Evolutionary conservation across 805 yeast genomes (phyloP), one percentile per base, ranked within the genome.

Genomic region (Metschnikowia cubensis): DNA sequence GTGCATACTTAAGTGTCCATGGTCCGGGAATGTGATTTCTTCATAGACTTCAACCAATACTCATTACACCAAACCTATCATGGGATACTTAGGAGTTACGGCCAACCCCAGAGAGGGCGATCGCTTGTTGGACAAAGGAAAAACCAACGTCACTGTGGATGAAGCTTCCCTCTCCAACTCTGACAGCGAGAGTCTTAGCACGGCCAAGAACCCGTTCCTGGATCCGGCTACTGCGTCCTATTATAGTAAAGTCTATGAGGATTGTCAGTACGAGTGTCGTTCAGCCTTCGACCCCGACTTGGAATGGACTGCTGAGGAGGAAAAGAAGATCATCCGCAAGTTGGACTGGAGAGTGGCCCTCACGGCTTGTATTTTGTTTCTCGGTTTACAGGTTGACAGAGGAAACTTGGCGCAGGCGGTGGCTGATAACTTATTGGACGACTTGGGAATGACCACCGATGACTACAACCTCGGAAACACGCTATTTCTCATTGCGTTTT

Each of bases 381-480:
- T 79, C 39, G 81, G 81, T 7, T 70, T 83, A 49, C 82, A 83
- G 59, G 63, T 82, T 50, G 87, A 82, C 63, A 67, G 88, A 57
- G 76, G 76, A 45, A 83, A 83, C 60, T 63, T 83, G 45, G 60
- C 71, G 3, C 84, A 82, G 58, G 85, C 85, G 7, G 69, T 80
- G 4, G 70, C 87, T 0, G 88, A 81, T 54, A 75, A 79, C 55
- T 55, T 84, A 57, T 63, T 83, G 45, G 66, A 62, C 1, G 86
- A 84, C 54, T 66, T 83, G 49, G 60, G 68, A 0, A 57, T 84
- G 59, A 75, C 75, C n/a, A 81, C 85, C 13, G 68, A 78, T 56
- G 79, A 84, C 50, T 82, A 75, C 61, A 85, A 84, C 62, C 60
- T 71, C 36, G 89, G 87, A 20, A 76, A 71, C 52, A 81, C 85